Conservation (phyloP, 1,139 yeast genomes). For the Meyerozyma elateridarum region DNA sequence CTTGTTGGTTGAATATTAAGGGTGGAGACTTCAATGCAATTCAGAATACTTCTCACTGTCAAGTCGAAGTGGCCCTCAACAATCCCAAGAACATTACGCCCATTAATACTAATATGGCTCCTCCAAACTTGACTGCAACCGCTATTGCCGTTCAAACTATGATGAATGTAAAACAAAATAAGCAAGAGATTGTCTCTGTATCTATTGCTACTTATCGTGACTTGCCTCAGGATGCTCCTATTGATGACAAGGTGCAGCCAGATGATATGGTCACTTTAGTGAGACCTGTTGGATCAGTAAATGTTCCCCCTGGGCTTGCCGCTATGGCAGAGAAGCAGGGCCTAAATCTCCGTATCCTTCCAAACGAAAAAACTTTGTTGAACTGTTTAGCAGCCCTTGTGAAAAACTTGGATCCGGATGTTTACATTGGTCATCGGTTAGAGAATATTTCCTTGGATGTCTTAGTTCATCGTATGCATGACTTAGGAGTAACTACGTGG, state of each 20-base stretch:
- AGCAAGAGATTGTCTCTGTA: conserved; percentile 84
- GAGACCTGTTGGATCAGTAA: conserved; percentile 60
- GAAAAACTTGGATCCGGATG: conserved; percentile 81
- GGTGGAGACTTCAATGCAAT: conserved; percentile 58
- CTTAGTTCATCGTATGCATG: conserved; percentile 76
- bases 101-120: conserved; percentile 51
- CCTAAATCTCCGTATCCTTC: conserved; percentile 50
- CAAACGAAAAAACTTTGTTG: conserved; percentile 69
- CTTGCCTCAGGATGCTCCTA: conserved; percentile 70
- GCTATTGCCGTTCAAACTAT: conserved; percentile 78
- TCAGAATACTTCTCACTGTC: conserved; percentile 75
- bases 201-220: conserved; percentile 65
- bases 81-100: conserved; percentile 49
- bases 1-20: conserved; percentile 85
- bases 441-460: conserved; percentile 79
- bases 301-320: conserved; percentile 72
- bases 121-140: conserved; percentile 57
- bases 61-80: conserved; percentile 60
- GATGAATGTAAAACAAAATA: conserved; percentile 64
- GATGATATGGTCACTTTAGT: conserved; percentile 61
- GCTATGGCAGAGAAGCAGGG: conserved; percentile 50
- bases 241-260: conserved; percentile 52
- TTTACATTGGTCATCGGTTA: conserved; percentile 80
- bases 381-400: conserved; percentile 70
- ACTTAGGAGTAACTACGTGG: conserved; percentile 69